phyloP scores from a whole-genome alignment of 257 asterid genomes.

The Przewalskia tangutica region DNA sequence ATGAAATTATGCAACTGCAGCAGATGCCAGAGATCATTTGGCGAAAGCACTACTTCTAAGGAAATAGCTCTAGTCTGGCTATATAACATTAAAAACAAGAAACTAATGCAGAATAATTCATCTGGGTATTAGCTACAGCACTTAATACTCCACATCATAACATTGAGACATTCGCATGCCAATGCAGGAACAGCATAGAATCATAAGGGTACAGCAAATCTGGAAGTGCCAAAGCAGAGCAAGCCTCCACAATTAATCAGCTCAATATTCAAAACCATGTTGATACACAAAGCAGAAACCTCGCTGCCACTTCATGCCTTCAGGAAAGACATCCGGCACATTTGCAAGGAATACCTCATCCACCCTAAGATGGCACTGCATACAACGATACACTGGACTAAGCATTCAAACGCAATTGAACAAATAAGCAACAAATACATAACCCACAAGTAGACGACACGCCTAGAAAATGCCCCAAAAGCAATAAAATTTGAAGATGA shows the following conservation, averaged over 20 bases:
- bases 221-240: background rate
- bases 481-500: background rate
- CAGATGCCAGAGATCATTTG: background rate
- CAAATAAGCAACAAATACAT: background rate
- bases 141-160: background rate
- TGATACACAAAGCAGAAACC: background rate
- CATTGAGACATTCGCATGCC: background rate
- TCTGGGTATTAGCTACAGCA: background rate
- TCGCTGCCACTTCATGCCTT: background rate
- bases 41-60: background rate
- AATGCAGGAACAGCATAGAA: background rate
- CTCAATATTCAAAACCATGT: background rate
- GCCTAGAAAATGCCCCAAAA: background rate
- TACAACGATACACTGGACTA: background rate
- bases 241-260: background rate
- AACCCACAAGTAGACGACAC: background rate
- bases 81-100: background rate
- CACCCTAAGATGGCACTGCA: slow-evolving; percentile 11
- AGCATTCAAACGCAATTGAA: background rate
- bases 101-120: background rate
- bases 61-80: background rate
- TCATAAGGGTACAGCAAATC: background rate
- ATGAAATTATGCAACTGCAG: background rate
- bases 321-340: background rate
- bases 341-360: background rate